Base-by-base conservation (phyloP, 495 filamentous ascomycete genomes). In the Penicillium ucsense region DNA sequence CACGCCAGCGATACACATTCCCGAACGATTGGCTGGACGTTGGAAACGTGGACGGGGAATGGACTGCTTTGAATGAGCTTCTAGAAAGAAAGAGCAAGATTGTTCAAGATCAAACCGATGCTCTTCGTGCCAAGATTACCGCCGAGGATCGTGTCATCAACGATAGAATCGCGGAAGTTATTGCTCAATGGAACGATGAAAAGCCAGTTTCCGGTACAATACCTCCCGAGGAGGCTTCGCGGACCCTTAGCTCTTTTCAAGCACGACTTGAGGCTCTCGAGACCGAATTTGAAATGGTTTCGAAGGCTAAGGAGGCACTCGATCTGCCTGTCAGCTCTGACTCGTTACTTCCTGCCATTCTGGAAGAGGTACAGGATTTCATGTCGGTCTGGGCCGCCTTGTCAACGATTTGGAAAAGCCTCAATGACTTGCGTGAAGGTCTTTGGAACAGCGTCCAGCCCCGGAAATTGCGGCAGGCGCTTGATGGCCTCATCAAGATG, bases 331-430 rank as follows among this genome's bases (percentile, higher is more conserved):
- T 82, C 3, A 84, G 78, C 41, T 68, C 83, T 0, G 87, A 95
- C 47, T 87, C 84, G 30, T 80, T 82, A 7, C 78, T 99, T 12
- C 74, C 78, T 6, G 75, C 82, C 9, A 85, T 96, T 31, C 73
- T 97, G 6, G 92, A 99, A 56, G 92, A 99, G 57, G 92, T 99
- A 3, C 92, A 95, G 38, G 92, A 99, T 63, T 99, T 97, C 72
- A 92, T 90, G 71, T 94, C 91, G 8, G 94, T 99, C 9, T 99
- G 92, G 92, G 83, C 88, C 28, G 88, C 86, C 35, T 67, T 99
- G 27, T 88, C 87, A 10, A 95, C 88, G 4, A 94, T 99, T 50
- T 99, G 94, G 94, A 89, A 88, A 70, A 94, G 86, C 57, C 65
- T 99, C 39, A 89, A 95, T 59, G 92, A 97, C 55, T 83, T 97